Conservation (phyloP, 495 filamentous ascomycete species). For the Cercophora newfieldiana region DNA sequence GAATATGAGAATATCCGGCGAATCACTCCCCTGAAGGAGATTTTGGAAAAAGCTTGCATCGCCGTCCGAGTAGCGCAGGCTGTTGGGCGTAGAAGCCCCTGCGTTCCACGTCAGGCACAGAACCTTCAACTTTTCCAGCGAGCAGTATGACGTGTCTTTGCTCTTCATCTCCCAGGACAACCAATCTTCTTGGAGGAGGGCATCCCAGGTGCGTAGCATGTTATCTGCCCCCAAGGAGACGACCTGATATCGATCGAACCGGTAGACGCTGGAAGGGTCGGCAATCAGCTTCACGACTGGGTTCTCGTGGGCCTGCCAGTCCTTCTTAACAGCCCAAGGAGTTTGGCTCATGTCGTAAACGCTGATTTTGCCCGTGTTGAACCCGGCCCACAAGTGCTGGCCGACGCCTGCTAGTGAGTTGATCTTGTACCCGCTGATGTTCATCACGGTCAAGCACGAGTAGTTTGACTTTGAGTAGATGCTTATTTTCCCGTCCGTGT, state of each 20-base stretch:
- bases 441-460: slow-evolving; percentile 72
- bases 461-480: slow-evolving; percentile 79
- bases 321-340: slow-evolving; percentile 89
- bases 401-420: slow-evolving; percentile 83
- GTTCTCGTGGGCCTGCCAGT: slow-evolving; percentile 87
- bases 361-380: slow-evolving; percentile 92
- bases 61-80: slow-evolving; percentile 64
- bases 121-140: slow-evolving; percentile 75
- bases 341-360: slow-evolving; percentile 81
- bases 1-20: slow-evolving; percentile 90
- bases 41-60: slow-evolving; percentile 76
- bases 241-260: slow-evolving; percentile 80
- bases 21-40: slow-evolving; percentile 66
- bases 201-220: slow-evolving; percentile 85
- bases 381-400: slow-evolving; percentile 87
- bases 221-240: slow-evolving; percentile 89
- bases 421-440: slow-evolving; percentile 91
- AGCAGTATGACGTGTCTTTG: slow-evolving; percentile 77
- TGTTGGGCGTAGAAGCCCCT: slow-evolving; percentile 83
- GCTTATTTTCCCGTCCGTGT: slow-evolving; percentile 90
- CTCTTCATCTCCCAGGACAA: slow-evolving; percentile 83
- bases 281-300: slow-evolving; percentile 74
- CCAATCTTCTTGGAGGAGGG: slow-evolving; percentile 91
- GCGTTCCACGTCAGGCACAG: slow-evolving; percentile 94
- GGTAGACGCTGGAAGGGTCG: slow-evolving; percentile 84